Conservation (phyloP, 768 basidiomycete species). For the Hericium erinaceus region DNA sequence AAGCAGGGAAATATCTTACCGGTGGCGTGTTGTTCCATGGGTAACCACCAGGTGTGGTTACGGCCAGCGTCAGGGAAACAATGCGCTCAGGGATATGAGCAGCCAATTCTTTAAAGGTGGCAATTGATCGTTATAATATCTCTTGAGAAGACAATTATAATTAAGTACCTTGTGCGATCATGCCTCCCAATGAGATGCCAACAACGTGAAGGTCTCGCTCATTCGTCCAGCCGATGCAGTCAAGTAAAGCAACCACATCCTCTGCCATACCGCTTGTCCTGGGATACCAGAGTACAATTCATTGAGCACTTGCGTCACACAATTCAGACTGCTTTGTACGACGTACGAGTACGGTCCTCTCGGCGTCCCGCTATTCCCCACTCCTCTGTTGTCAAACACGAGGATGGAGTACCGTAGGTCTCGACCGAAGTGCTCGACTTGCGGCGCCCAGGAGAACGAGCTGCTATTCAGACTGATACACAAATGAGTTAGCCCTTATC, state of each 20-base stretch:
- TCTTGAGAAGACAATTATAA: background rate
- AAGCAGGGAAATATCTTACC: slow-evolving; percentile 26
- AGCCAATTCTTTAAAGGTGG: slow-evolving; percentile 46
- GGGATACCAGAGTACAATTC: background rate
- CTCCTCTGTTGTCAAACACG: slow-evolving; percentile 81
- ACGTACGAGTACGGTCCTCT: slow-evolving; percentile 69
- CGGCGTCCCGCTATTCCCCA: slow-evolving; percentile 65
- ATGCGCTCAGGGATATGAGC: slow-evolving; percentile 57
- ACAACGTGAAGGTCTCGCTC: slow-evolving; percentile 58
- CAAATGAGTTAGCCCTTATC: background rate
- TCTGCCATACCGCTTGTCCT: slow-evolving; percentile 76
- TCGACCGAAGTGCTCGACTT: slow-evolving; percentile 57
- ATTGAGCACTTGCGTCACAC: background rate
- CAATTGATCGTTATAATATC: background rate
- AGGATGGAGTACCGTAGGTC: slow-evolving; percentile 47
- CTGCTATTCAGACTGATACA: slow-evolving; percentile 47
- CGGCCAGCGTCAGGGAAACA: slow-evolving; percentile 52
- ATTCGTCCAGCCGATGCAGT: slow-evolving; percentile 64
- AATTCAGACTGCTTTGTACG: background rate
- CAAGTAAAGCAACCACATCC: slow-evolving; percentile 56
- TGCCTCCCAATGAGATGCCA: slow-evolving; percentile 71
- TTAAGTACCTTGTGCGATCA: slow-evolving; percentile 65
- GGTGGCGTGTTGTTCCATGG: slow-evolving; percentile 55
- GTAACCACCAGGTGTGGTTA: slow-evolving; percentile 60
- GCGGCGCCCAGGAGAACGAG: slow-evolving; percentile 53